Conservation (phyloP, 768 basidiomycete genomes). For the Clavaria fumosa region DNA sequence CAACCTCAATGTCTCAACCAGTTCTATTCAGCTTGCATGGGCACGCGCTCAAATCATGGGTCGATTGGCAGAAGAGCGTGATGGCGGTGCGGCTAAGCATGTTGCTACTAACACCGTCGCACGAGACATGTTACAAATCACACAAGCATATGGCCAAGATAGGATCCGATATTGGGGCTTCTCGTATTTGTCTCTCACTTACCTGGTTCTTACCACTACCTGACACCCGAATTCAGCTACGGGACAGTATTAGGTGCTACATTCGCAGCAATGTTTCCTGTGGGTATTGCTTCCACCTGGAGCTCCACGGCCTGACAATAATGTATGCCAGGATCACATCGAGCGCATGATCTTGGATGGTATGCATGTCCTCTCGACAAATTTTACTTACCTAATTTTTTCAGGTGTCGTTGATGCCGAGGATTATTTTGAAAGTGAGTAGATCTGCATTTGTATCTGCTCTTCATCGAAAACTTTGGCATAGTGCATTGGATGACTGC, state of each 20-base stretch:
- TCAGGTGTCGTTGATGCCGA: constrained; percentile 15
- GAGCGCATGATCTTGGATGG: constrained; percentile 22
- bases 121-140: constrained; percentile 24
- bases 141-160: constrained; percentile 18
- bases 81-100: constrained; percentile 15
- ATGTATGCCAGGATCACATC: constrained; percentile 15
- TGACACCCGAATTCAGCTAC: constrained; percentile 11
- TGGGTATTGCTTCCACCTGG: constrained; percentile 5
- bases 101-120: constrained; percentile 26
- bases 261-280: constrained; percentile 23
- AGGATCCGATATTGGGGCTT: constrained; percentile 21
- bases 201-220: neutral
- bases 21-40: constrained; percentile 18
- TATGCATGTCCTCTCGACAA: neutral
- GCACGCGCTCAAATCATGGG: constrained; percentile 19
- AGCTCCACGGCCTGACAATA: neutral
- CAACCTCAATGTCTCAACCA: constrained; percentile 14
- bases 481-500: constrained; percentile 10
- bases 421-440: constrained; percentile 14
- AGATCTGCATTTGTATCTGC: neutral
- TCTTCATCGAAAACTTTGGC: neutral
- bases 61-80: constrained; percentile 19
- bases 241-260: constrained; percentile 17
- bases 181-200: constrained; percentile 12
- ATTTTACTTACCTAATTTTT: neutral